Evolutionary conservation across 306 rosid species (phyloP), one percentile per base, ranked within the genome.

Genomic region (Cucumis cinereus): DNA sequence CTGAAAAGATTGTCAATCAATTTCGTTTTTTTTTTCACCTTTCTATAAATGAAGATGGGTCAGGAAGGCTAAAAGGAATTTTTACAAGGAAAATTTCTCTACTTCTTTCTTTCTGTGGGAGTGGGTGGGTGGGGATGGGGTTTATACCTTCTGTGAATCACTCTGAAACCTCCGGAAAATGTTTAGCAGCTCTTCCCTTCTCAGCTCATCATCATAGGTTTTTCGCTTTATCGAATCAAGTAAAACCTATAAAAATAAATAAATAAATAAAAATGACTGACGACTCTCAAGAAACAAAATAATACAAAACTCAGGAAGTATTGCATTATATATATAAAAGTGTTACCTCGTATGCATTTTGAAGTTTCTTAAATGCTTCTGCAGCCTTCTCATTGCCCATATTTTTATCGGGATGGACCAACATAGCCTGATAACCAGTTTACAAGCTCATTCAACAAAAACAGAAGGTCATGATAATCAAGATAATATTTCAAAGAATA

Each of bases 401-500:
- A 81, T 95, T 95, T 89, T 95, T 95, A 86, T 95, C 99, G 35
- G 99, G 99, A 84, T 95, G 99, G 81, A 95, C 99, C 87, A 95
- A 75, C 97, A 95, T 95, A 77, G 99, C 99, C 99, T 95, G 82
- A 82, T 75, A 83, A 81, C 72, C 78, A 83, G 73, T 33, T 77
- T 26, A 63, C 72, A 71, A 40, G 22, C n/a, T 30, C 56, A 49
- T 50, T 38, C 26, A 73, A 56, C 22, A 52, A 75, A 74, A 76
- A 11, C 22, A 38, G 41, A 64, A 30, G 35, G 5, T 30, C 4
- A 30, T 3, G 80, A 79, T 71, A 35, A 77, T 85, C 78, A 61
- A 70, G 66, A 71, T 74, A 59, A 38, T 75, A 35, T 24, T 63
- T 7, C 43, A 45, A 43, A 40, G 14, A 74, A 59, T 41, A 23